Percentiles rank a stretch among this genome's conserved stretches.
Conservation (phyloP, 441 rosid genomes). For the Eruca vesicaria region DNA sequence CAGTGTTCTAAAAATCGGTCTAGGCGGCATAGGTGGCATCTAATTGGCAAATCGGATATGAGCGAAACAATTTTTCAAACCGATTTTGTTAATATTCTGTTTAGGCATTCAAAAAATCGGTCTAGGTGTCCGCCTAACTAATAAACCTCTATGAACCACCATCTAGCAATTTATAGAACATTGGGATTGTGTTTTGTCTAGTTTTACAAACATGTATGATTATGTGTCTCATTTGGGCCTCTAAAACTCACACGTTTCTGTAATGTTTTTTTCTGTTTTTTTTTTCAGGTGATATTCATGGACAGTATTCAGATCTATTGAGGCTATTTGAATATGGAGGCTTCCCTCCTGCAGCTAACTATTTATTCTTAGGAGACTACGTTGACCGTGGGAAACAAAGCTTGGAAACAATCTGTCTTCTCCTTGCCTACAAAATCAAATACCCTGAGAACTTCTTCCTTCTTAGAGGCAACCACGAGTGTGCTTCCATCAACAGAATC, state of each 20-base stretch:
- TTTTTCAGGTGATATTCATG: constrained; percentile 68
- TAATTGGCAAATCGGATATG: too few species aligned
- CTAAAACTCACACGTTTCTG: background rate
- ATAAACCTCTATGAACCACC: too few species aligned
- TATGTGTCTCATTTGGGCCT: background rate
- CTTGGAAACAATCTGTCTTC: constrained; percentile 68
- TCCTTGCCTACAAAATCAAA: constrained; percentile 73
- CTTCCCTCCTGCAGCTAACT: constrained; percentile 66
- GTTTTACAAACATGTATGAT: background rate
- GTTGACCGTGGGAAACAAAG: constrained; percentile 85
- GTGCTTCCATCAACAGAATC: constrained; percentile 72
- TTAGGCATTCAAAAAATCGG: too few species aligned
- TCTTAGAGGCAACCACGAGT: constrained; percentile 72
- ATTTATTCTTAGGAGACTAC: constrained; percentile 71
- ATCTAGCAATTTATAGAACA: too few species aligned
- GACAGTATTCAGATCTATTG: constrained; percentile 65
- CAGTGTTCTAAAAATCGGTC: too few species aligned
- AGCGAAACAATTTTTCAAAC: too few species aligned
- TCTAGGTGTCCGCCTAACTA: too few species aligned
- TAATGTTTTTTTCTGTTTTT: constrained; percentile 19
- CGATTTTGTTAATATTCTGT: too few species aligned
- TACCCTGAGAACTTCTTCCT: constrained; percentile 75
- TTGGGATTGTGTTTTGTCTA: background rate
- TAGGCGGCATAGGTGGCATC: too few species aligned
- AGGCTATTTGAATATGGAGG: constrained; percentile 73